Evolutionary conservation across 1,284 basidiomycete genomes (phyloP).

Genomic region (Cryptococcus sp.): DNA sequence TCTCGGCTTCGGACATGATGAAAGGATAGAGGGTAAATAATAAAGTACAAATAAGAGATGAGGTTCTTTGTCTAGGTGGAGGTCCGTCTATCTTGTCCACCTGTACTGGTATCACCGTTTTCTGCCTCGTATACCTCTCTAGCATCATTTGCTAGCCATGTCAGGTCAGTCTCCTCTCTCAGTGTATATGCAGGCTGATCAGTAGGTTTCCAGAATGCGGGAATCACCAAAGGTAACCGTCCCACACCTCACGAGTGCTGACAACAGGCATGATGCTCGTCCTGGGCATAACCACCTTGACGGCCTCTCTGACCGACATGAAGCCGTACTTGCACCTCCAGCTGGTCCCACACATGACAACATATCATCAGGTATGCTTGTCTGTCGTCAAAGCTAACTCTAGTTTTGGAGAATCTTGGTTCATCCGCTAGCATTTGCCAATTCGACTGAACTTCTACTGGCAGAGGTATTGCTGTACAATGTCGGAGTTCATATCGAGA

Average conservation of each 20-base stretch:
- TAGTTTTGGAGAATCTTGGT: constrained; percentile 80
- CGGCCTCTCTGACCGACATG: constrained; percentile 71
- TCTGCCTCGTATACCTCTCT: no score
- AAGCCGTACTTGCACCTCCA: constrained; percentile 85
- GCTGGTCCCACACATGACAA: constrained; percentile 46
- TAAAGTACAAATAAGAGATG: not conserved
- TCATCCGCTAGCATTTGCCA: constrained; percentile 74
- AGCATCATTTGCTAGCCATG: not conserved
- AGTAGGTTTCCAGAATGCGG: constrained; percentile 44
- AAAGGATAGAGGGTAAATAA: not conserved
- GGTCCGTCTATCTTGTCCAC: not conserved
- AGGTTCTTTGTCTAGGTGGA: not conserved
- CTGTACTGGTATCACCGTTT: not conserved
- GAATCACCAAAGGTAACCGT: constrained; percentile 37
- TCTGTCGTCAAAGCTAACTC: not conserved
- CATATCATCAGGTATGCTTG: constrained; percentile 47
- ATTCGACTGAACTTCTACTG: constrained; percentile 78
- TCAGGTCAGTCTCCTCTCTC: not conserved
- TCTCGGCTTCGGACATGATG: constrained; percentile 10
- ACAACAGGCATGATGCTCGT: constrained; percentile 67
- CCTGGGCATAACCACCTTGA: constrained; percentile 63
- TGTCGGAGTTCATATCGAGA: constrained; percentile 68
- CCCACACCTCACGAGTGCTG: not conserved
- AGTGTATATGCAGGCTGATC: not conserved
- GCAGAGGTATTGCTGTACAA: constrained; percentile 71